These are phyloP conservation scores for Aegilops bicornis DNA, from an alignment of 176 grass and related monocot genomes.

Conservation along the genomic window DNA sequence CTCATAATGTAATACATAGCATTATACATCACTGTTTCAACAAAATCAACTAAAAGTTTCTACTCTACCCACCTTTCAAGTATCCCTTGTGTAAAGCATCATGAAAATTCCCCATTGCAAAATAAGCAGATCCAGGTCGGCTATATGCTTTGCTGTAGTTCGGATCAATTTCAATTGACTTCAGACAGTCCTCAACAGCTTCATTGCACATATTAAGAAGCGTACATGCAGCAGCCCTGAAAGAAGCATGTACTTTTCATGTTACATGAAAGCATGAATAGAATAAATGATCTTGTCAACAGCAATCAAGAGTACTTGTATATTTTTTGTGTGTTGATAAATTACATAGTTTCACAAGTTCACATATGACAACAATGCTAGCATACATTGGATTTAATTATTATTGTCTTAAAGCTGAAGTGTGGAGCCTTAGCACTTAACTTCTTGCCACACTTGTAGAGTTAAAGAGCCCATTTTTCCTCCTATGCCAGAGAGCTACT, in stretches of 20 bases:
- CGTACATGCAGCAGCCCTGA: slow-evolving; percentile 82
- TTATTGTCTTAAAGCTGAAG: no score
- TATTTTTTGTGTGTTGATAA: no score
- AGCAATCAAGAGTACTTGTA: neutral
- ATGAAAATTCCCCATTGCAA: slow-evolving; percentile 46
- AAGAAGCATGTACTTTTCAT: slow-evolving; percentile 35
- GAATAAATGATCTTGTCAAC: neutral
- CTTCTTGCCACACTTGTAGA: no score
- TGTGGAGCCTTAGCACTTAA: no score
- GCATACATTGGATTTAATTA: no score
- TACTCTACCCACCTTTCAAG: slow-evolving; percentile 36
- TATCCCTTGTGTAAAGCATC: slow-evolving; percentile 57
- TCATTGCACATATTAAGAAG: slow-evolving; percentile 57
- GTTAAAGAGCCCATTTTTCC: no score
- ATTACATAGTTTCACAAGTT: no score
- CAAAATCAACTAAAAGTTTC: neutral
- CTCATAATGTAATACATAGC: neutral
- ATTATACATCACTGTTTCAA: neutral
- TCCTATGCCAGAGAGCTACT: no score
- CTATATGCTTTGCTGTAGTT: slow-evolving; percentile 64
- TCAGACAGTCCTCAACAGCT: slow-evolving; percentile 68
- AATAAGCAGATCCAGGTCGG: slow-evolving; percentile 61
- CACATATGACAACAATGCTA: no score
- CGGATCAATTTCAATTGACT: slow-evolving; percentile 80
- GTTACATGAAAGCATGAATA: slow-evolving; percentile 22